Conservation (phyloP, 768 basidiomycete species). For the Brasilioporus rufonigricans region DNA sequence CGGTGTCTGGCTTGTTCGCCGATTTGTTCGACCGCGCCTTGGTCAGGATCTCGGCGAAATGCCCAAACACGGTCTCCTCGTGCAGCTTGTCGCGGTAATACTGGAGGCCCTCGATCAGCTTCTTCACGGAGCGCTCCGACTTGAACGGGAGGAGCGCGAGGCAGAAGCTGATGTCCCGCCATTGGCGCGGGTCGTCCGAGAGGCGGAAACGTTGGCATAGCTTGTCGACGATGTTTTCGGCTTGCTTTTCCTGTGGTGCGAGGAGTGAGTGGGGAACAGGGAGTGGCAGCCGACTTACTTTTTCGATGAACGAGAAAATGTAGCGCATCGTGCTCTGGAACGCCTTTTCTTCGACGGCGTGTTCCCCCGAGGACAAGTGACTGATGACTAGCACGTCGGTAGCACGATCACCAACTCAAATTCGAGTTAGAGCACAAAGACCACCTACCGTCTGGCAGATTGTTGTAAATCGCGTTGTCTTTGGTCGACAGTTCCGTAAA, state of each 20-base stretch:
- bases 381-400: constrained; percentile 68
- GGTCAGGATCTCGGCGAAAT: constrained; percentile 86
- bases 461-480: constrained; percentile 99
- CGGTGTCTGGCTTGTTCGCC: constrained; percentile 88
- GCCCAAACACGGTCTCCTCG: constrained; percentile 74
- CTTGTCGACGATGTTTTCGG: constrained; percentile 95
- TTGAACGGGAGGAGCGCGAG: constrained; percentile 94
- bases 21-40: constrained; percentile 93
- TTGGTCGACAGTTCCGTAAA: constrained; percentile 95
- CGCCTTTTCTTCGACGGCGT: constrained; percentile 87
- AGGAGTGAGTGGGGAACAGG: neutral
- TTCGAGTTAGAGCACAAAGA: no score
- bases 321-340: constrained; percentile 94
- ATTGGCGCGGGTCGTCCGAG: constrained; percentile 86
- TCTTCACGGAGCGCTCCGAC: constrained; percentile 94
- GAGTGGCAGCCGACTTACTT: constrained; percentile 46
- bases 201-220: constrained; percentile 94
- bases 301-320: constrained; percentile 96
- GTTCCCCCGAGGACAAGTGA: constrained; percentile 86
- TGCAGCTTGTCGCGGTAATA: constrained; percentile 97
- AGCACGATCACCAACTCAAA: no score
- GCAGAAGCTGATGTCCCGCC: constrained; percentile 97
- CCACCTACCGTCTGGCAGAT: constrained; percentile 84
- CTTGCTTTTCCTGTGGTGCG: constrained; percentile 84
- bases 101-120: constrained; percentile 87